Percentiles rank a stretch among this genome's conserved stretches.
These are phyloP conservation scores for Schoenoplectus triqueter DNA, from an alignment of 202 grass and related monocot genomes.

Conservation along the genomic window DNA sequence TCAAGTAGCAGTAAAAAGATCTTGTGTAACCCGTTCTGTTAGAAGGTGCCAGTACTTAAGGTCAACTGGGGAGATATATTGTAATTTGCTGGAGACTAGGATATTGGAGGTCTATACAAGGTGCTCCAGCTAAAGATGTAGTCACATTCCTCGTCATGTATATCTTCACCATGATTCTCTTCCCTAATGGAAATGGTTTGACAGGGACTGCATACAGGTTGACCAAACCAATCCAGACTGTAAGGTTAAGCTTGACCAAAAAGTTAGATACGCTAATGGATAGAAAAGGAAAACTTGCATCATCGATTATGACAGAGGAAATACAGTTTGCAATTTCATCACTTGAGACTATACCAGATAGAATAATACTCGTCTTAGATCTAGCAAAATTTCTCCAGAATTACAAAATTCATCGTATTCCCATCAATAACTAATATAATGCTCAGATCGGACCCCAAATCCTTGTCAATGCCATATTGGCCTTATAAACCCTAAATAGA, in stretches of 20 bases:
- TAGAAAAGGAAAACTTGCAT: not conserved
- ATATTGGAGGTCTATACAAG: too few relatives aligned
- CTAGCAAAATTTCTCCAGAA: conserved; percentile 22
- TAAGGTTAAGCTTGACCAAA: not conserved
- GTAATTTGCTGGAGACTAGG: too few relatives aligned
- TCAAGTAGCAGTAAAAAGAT: too few relatives aligned
- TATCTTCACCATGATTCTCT: too few relatives aligned
- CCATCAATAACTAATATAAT: conserved; percentile 1
- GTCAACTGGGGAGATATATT: too few relatives aligned
- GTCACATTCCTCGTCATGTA: too few relatives aligned
- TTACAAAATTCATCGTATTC: not conserved
- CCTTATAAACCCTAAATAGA: conserved; percentile 26
- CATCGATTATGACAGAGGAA: conserved; percentile 5
- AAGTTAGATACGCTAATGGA: not conserved
- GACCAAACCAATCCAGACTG: conserved; percentile 9
- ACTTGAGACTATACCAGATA: conserved; percentile 16
- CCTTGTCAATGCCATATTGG: not conserved
- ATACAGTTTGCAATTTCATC: conserved; percentile 8
- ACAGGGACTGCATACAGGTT: not conserved
- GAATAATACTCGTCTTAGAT: conserved; percentile 2
- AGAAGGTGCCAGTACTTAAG: too few relatives aligned
- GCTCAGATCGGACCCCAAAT: conserved; percentile 22
- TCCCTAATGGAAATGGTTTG: too few relatives aligned
- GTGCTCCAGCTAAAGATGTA: too few relatives aligned
- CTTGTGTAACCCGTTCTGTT: too few relatives aligned